Percentiles rank a stretch among this genome's conserved stretches.
phyloP scores from a whole-genome alignment of 1,284 basidiomycete species.

The Cryptococcus sp. region DNA sequence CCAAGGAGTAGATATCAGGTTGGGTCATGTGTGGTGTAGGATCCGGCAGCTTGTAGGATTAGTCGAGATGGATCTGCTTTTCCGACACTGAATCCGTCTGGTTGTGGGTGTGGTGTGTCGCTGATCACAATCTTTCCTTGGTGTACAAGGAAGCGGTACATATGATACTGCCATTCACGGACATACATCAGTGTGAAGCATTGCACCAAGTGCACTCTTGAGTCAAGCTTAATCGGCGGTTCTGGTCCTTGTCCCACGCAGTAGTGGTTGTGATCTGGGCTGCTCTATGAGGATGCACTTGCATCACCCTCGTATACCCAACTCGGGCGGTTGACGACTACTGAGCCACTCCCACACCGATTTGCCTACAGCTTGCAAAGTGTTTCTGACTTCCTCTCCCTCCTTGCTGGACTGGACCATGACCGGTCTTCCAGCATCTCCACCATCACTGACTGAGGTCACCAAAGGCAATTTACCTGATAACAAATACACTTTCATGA shows the following conservation, averaged over 20 bases:
- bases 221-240: too few relatives aligned
- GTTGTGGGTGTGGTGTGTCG: too few relatives aligned
- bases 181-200: too few relatives aligned
- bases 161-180: too few relatives aligned
- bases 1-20: constrained; percentile 39
- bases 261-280: not conserved
- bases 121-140: too few relatives aligned
- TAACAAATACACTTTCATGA: not conserved
- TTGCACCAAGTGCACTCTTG: too few relatives aligned
- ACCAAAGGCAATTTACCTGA: constrained; percentile 73
- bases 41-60: constrained; percentile 21
- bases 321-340: constrained; percentile 9
- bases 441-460: constrained; percentile 69
- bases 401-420: constrained; percentile 48
- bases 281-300: not conserved
- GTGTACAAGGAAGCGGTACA: too few relatives aligned
- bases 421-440: constrained; percentile 68
- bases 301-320: constrained; percentile 29
- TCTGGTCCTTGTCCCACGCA: too few relatives aligned
- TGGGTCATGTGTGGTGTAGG: constrained; percentile 4
- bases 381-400: constrained; percentile 42
- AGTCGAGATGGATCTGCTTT: constrained; percentile 17
- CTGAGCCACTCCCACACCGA: constrained; percentile 46
- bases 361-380: constrained; percentile 40
- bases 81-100: not conserved